These are phyloP conservation scores for Hypholoma sublateritium DNA, from an alignment of 768 basidiomycete genomes.

Conservation along the genomic window DNA sequence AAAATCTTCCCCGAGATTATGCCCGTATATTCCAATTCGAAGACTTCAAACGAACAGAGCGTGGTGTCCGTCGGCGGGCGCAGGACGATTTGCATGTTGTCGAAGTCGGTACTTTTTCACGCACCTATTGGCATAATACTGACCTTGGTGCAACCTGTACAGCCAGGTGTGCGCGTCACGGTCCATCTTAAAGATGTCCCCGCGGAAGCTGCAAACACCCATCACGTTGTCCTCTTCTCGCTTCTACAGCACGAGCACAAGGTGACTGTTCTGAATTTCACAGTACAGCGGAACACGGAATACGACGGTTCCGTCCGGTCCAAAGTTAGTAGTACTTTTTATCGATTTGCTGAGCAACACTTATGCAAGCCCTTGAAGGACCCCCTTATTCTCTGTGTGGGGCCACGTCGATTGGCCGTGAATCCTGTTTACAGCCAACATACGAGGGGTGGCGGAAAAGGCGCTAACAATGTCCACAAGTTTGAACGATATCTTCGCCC, in stretches of 20 bases:
- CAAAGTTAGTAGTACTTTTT: conserved; percentile 53
- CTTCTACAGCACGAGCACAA: conserved; percentile 97
- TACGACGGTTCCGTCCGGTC: conserved; percentile 86
- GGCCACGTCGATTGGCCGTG: conserved; percentile 80
- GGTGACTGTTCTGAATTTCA: conserved; percentile 87
- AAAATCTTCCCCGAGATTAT: conserved; percentile 93
- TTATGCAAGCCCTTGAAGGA: conserved; percentile 50
- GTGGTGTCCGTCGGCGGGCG: conserved; percentile 63
- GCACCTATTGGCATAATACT: not conserved
- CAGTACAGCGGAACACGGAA: conserved; percentile 94
- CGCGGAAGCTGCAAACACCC: conserved; percentile 43
- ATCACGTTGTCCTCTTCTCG: conserved; percentile 71
- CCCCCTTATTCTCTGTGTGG: conserved; percentile 84
- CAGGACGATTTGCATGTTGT: conserved; percentile 60
- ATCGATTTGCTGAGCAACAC: not conserved
- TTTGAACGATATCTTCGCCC: conserved; percentile 89
- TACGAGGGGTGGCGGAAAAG: conserved; percentile 84
- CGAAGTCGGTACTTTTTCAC: conserved; percentile 49
- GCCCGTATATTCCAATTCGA: conserved; percentile 96
- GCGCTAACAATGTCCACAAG: conserved; percentile 96
- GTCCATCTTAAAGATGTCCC: conserved; percentile 79
- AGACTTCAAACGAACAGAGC: conserved; percentile 85
- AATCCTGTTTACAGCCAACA: conserved; percentile 94
- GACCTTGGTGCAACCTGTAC: not conserved
- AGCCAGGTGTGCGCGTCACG: conserved; percentile 85